These are phyloP conservation scores for Ricinus communis DNA, from an alignment of 345 rosid species.

Conservation along the genomic window DNA sequence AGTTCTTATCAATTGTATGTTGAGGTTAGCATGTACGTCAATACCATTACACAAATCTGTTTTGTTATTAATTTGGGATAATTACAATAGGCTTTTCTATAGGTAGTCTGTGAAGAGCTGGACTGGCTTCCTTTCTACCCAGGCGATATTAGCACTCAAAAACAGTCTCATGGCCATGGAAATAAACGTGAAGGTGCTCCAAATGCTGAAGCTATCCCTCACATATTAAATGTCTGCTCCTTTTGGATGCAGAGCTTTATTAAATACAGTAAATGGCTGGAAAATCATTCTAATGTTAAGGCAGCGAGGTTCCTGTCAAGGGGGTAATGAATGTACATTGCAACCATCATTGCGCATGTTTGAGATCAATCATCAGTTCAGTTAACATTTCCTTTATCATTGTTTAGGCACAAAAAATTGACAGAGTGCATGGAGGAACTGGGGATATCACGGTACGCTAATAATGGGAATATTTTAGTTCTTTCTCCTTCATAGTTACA, in stretches of 20 bases:
- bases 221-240: constrained; percentile 71
- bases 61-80: constrained; percentile 12
- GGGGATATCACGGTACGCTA: constrained; percentile 60
- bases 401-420: constrained; percentile 74
- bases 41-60: constrained; percentile 15
- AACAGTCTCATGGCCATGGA: constrained; percentile 55
- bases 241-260: constrained; percentile 95
- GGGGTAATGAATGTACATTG: constrained; percentile 54
- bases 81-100: constrained; percentile 24
- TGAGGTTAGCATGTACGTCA: constrained; percentile 61
- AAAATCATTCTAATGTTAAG: constrained; percentile 81
- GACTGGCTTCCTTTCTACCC: constrained; percentile 92
- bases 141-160: constrained; percentile 33
- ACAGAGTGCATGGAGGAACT: constrained; percentile 67
- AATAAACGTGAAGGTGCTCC: constrained; percentile 62
- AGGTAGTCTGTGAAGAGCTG: constrained; percentile 97
- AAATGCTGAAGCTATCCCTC: constrained; percentile 71
- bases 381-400: constrained; percentile 12
- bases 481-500: background rate
- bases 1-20: constrained; percentile 95
- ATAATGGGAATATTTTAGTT: constrained; percentile 4
- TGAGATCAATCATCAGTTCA: constrained; percentile 10
- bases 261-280: constrained; percentile 94
- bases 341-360: constrained; percentile 1
- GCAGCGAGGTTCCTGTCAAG: constrained; percentile 79